Evolutionary conservation across 768 basidiomycete species (phyloP).

Genomic region (Xerocomus spinulosus): DNA sequence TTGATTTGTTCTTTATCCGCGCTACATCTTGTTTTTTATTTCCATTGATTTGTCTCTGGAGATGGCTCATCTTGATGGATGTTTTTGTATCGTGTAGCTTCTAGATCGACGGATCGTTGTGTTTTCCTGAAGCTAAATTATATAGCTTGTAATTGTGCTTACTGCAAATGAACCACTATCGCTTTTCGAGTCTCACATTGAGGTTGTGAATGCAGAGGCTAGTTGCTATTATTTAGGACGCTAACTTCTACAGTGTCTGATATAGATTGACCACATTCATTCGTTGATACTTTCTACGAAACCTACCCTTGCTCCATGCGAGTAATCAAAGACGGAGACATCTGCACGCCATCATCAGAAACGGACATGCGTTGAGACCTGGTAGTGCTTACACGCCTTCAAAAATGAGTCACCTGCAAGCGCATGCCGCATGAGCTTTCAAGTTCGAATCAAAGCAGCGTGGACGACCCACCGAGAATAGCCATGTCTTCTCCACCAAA

Average conservation of each 20-base stretch:
- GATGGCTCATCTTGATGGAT: background rate
- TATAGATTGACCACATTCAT: too few relatives aligned
- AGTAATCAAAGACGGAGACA: slow-evolving; percentile 60
- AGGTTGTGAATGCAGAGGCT: too few relatives aligned
- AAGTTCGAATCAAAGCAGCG: background rate
- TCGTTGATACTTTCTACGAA: slow-evolving; percentile 50
- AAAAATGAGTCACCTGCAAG: slow-evolving; percentile 52
- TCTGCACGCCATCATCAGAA: slow-evolving; percentile 33
- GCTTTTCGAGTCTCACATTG: too few relatives aligned
- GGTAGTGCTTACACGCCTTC: slow-evolving; percentile 51
- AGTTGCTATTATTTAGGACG: too few relatives aligned
- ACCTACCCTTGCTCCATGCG: slow-evolving; percentile 49
- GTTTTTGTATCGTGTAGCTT: slow-evolving; percentile 7
- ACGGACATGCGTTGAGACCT: background rate
- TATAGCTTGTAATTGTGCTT: background rate
- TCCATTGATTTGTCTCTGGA: background rate
- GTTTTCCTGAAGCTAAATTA: background rate
- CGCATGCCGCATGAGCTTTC: background rate
- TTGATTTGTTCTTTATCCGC: slow-evolving; percentile 15
- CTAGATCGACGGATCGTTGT: slow-evolving; percentile 1
- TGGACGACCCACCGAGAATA: slow-evolving; percentile 18
- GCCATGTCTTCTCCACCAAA: background rate
- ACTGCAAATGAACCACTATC: too few relatives aligned
- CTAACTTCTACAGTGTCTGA: too few relatives aligned
- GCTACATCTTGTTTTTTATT: background rate